Evolutionary conservation across 345 rosid genomes (phyloP).

Genomic region (Leavenworthia alabamica): DNA sequence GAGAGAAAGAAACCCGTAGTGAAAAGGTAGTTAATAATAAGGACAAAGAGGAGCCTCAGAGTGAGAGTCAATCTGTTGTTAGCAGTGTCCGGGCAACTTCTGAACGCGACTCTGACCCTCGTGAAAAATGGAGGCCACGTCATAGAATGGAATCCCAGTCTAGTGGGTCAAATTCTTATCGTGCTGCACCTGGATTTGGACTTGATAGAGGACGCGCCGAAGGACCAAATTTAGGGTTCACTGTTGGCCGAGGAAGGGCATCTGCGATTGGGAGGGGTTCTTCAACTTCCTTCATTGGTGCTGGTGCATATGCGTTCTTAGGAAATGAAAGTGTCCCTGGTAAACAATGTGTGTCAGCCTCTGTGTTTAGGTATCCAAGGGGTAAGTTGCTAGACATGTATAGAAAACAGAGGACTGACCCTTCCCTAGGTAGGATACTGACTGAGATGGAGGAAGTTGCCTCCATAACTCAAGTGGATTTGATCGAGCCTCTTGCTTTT

Average conservation of each 20-base stretch:
- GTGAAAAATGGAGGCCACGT: slow-evolving; percentile 97
- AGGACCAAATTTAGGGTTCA: slow-evolving; percentile 57
- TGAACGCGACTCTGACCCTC: slow-evolving; percentile 74
- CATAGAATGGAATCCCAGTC: slow-evolving; percentile 72
- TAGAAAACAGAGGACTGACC: slow-evolving; percentile 19
- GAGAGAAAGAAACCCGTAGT: slow-evolving; percentile 60
- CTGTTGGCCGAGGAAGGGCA: slow-evolving; percentile 75
- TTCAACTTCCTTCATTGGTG: slow-evolving; percentile 25
- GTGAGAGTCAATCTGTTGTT: slow-evolving; percentile 44
- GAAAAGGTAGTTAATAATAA: slow-evolving; percentile 58
- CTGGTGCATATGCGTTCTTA: neutral
- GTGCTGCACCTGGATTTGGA: slow-evolving; percentile 89
- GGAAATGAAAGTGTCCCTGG: slow-evolving; percentile 23
- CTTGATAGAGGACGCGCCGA: slow-evolving; percentile 58
- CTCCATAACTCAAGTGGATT: slow-evolving; percentile 38
- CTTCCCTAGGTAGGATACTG: slow-evolving; percentile 35
- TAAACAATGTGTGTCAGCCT: slow-evolving; percentile 22
- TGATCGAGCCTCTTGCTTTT: slow-evolving; percentile 70
- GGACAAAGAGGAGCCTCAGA: slow-evolving; percentile 57
- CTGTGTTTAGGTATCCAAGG: slow-evolving; percentile 52
- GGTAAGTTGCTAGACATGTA: slow-evolving; percentile 53
- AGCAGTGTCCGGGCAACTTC: slow-evolving; percentile 40
- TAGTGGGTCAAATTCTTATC: slow-evolving; percentile 46
- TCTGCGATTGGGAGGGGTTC: slow-evolving; percentile 24
- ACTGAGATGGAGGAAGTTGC: slow-evolving; percentile 47